phyloP scores from a whole-genome alignment of 1,284 basidiomycete species.

The Grifola frondosa region DNA sequence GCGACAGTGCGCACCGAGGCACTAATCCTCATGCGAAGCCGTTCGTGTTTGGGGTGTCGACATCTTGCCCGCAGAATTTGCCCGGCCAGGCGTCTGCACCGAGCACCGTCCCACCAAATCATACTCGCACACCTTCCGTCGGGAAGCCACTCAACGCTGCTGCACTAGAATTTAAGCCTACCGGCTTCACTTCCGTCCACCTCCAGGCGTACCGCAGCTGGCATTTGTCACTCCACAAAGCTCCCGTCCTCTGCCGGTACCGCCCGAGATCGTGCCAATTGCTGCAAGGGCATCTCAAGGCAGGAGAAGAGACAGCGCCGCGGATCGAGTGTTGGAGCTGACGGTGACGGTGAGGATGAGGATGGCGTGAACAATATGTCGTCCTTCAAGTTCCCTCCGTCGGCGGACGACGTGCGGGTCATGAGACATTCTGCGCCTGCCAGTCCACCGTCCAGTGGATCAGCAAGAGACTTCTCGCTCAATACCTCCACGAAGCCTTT shows the following conservation, averaged over 20 bases:
- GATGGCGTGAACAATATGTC: conserved; percentile 51
- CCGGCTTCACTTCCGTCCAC: conserved; percentile 72
- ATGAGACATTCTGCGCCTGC: conserved; percentile 47
- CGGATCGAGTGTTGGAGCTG: conserved; percentile 38
- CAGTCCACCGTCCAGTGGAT: conserved; percentile 35
- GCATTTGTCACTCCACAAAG: conserved; percentile 36
- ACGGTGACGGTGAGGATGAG: conserved; percentile 48
- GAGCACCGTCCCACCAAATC: conserved; percentile 34
- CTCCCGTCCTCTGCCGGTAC: conserved; percentile 33
- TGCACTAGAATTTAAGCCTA: conserved; percentile 78
- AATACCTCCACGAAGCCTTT: conserved; percentile 56
- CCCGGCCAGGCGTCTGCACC: conserved; percentile 24
- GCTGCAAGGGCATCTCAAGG: conserved; percentile 51
- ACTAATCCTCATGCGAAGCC: conserved; percentile 80
- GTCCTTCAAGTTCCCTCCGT: conserved; percentile 72
- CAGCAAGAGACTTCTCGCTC: conserved; percentile 22
- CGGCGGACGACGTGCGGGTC: conserved; percentile 48
- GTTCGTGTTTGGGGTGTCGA: conserved; percentile 66
- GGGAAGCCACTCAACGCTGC: conserved; percentile 70
- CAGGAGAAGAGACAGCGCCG: conserved; percentile 74
- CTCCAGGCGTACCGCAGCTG: conserved; percentile 62
- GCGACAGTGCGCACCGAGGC: conserved; percentile 33
- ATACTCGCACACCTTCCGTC: conserved; percentile 59
- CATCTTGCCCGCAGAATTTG: conserved; percentile 15
- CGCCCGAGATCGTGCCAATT: conserved; percentile 30